Percentiles rank a stretch among this genome's conserved stretches.
Evolutionary conservation across 768 basidiomycete genomes (phyloP).

Genomic region (Naematelia encephala): DNA sequence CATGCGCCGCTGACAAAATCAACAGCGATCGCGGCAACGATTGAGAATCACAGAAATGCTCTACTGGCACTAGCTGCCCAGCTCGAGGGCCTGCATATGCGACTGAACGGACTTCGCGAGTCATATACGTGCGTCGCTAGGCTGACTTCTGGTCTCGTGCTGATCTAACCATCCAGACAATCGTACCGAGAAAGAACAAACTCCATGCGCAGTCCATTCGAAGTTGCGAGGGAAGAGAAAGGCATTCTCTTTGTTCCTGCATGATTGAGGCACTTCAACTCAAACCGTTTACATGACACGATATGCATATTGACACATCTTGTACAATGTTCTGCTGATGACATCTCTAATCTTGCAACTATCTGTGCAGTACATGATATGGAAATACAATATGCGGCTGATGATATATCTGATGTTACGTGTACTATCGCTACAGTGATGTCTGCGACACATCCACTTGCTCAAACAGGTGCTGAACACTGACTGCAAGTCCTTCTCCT

Average conservation of each 20-base stretch:
- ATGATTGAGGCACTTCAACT: background rate
- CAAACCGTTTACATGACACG: background rate
- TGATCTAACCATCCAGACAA: slow-evolving; percentile 12
- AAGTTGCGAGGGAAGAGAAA: slow-evolving; percentile 41
- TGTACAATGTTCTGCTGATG: background rate
- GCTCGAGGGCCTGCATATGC: slow-evolving; percentile 28
- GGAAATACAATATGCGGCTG: too few species aligned
- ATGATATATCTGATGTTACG: too few species aligned
- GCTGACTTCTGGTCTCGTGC: background rate
- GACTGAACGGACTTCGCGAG: slow-evolving; percentile 28
- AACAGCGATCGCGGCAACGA: slow-evolving; percentile 38
- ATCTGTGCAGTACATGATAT: background rate
- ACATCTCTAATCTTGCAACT: background rate
- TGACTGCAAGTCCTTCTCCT: background rate
- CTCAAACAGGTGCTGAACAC: background rate
- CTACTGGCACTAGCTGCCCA: slow-evolving; percentile 35
- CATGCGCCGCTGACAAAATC: background rate
- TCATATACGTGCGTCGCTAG: slow-evolving; percentile 26
- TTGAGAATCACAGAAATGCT: slow-evolving; percentile 41
- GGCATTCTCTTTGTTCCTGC: slow-evolving; percentile 19
- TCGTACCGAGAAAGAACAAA: slow-evolving; percentile 33
- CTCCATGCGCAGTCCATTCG: slow-evolving; percentile 43
- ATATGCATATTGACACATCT: background rate
- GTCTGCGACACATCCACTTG: too few species aligned
- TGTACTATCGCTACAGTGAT: too few species aligned